Percentiles rank a stretch among this genome's conserved stretches.
Evolutionary conservation across 2,329 filamentous ascomycete species (phyloP).

Genomic region (Phyllosticta citriasiana): DNA sequence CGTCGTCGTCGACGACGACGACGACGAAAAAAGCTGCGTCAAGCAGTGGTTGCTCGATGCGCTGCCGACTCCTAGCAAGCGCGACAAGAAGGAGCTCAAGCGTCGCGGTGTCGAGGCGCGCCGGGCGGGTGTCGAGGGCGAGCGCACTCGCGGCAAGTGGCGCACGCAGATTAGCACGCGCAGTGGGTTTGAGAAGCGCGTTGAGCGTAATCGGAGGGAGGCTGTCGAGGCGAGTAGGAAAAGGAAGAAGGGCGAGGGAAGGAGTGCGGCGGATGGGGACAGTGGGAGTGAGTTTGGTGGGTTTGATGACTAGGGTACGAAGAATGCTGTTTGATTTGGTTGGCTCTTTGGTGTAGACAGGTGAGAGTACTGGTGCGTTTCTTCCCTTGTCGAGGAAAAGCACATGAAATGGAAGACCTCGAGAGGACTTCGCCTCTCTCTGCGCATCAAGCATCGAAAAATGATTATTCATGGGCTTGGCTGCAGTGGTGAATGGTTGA

Average conservation of each 20-base stretch:
- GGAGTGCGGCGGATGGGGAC: conserved; percentile 14
- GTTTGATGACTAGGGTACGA: conserved; percentile 22
- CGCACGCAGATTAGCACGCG: conserved; percentile 65
- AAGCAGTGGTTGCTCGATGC: conserved; percentile 72
- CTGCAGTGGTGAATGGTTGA: too few relatives aligned
- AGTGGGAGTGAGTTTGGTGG: conserved; percentile 31
- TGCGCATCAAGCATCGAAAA: too few relatives aligned
- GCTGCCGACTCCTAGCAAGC: conserved; percentile 73
- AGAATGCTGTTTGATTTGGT: background rate
- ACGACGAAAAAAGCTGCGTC: conserved; percentile 39
- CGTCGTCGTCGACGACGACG: background rate
- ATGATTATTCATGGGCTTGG: too few relatives aligned
- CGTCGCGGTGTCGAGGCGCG: conserved; percentile 70
- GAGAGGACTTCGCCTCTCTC: too few relatives aligned
- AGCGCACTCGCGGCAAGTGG: conserved; percentile 16
- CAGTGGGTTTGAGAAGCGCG: conserved; percentile 62
- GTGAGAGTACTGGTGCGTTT: background rate
- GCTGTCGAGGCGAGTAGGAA: conserved; percentile 30
- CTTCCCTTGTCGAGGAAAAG: too few relatives aligned
- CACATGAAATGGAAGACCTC: too few relatives aligned
- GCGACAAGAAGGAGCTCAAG: conserved; percentile 73
- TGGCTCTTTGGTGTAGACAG: background rate
- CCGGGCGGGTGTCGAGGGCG: conserved; percentile 32
- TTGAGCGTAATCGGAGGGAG: conserved; percentile 56
- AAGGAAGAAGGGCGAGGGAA: conserved; percentile 16